These are phyloP conservation scores for Helminthosporium solani DNA, from an alignment of 2,329 filamentous ascomycete species.

Conservation along the genomic window DNA sequence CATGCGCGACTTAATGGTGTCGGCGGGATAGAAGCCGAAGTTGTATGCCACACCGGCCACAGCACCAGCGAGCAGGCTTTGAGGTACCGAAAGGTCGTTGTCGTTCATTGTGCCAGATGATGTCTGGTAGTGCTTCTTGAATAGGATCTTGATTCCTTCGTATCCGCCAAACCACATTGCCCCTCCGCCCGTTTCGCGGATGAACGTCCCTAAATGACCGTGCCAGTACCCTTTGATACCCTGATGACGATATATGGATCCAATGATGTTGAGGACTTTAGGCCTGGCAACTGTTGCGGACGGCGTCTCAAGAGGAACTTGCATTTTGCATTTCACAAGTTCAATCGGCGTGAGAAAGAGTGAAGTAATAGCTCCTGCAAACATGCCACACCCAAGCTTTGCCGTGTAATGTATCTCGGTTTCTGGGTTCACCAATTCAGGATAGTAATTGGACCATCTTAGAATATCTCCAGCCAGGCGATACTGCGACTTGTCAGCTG, in stretches of 20 bases:
- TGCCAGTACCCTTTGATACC: slow-evolving; percentile 90
- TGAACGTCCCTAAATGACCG: slow-evolving; percentile 88
- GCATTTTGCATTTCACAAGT: slow-evolving; percentile 97
- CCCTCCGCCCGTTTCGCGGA: slow-evolving; percentile 89
- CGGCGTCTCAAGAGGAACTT: slow-evolving; percentile 61
- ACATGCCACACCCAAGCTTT: slow-evolving; percentile 77
- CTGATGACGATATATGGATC: slow-evolving; percentile 77
- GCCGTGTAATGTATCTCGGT: slow-evolving; percentile 70
- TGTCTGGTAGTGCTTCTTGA: slow-evolving; percentile 53
- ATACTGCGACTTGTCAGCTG: slow-evolving; percentile 43
- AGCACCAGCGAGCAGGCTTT: slow-evolving; percentile 85
- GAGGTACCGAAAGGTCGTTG: slow-evolving; percentile 71
- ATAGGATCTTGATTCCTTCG: slow-evolving; percentile 62
- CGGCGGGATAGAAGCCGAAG: slow-evolving; percentile 94
- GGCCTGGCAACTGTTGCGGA: slow-evolving; percentile 52
- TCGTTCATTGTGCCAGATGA: slow-evolving; percentile 43
- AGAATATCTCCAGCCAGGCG: slow-evolving; percentile 57
- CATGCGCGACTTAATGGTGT: slow-evolving; percentile 97
- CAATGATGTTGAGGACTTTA: slow-evolving; percentile 69
- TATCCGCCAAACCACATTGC: slow-evolving; percentile 83
- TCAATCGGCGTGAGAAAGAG: slow-evolving; percentile 92
- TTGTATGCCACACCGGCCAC: slow-evolving; percentile 92
- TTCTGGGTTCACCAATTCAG: slow-evolving; percentile 49
- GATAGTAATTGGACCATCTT: slow-evolving; percentile 58
- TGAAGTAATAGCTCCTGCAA: slow-evolving; percentile 85